Conservation (phyloP, 345 rosid species). For the Luvunga scandens region DNA sequence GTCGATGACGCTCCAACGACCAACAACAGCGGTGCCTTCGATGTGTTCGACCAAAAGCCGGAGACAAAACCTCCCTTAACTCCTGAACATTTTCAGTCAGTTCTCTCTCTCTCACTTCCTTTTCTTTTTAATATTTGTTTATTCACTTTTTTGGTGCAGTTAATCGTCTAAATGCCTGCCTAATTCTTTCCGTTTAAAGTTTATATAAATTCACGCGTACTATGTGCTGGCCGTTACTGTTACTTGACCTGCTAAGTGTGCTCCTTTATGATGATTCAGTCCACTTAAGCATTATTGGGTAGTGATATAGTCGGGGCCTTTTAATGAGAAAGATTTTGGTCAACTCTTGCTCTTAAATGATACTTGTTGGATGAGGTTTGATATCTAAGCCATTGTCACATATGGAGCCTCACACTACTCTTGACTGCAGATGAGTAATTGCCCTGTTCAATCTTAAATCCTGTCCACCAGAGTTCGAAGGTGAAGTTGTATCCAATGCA, state of each 20-base stretch:
- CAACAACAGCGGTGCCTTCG: conserved; percentile 14
- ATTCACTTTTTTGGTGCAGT: not conserved
- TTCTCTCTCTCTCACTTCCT: not conserved
- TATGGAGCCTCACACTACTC: not conserved
- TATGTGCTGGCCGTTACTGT: not conserved
- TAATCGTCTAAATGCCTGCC: no score
- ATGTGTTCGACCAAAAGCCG: conserved; percentile 26
- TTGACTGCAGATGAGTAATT: not conserved
- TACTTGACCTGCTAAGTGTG: not conserved
- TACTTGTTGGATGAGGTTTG: not conserved
- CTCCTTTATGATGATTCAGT: not conserved
- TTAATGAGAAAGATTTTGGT: not conserved
- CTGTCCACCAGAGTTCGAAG: not conserved
- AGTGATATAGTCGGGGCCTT: not conserved
- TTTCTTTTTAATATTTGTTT: no score
- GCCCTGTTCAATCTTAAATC: not conserved
- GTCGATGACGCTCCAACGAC: conserved; percentile 6
- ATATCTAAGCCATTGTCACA: no score
- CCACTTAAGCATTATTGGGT: not conserved
- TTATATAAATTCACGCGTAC: no score
- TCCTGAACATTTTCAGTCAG: conserved; percentile 27
- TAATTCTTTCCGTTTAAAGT: not conserved
- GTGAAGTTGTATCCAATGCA: not conserved
- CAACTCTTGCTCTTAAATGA: not conserved
- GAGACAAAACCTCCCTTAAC: conserved; percentile 23